Conservation (phyloP, 768 basidiomycete species). For the Pleurotus tuber-regium region DNA sequence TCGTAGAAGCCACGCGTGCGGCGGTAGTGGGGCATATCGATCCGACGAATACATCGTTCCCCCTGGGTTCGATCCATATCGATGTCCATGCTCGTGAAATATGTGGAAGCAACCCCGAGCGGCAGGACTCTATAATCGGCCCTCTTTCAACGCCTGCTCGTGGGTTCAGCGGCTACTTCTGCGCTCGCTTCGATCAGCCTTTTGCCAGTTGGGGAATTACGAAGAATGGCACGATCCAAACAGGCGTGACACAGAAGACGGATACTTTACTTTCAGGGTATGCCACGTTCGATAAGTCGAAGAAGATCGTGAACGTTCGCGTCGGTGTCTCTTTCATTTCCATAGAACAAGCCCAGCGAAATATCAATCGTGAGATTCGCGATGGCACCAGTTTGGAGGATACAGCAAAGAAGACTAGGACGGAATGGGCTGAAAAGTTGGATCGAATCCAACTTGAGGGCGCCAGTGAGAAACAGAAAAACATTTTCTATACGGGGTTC, state of each 20-base stretch:
- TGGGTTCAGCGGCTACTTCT: slow-evolving; percentile 56
- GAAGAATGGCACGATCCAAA: slow-evolving; percentile 37
- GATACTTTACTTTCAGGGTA: slow-evolving; percentile 54
- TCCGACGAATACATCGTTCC: slow-evolving; percentile 46
- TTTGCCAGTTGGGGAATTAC: slow-evolving; percentile 48
- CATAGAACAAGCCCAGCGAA: slow-evolving; percentile 57
- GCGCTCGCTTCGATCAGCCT: slow-evolving; percentile 52
- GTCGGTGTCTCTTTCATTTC: slow-evolving; percentile 78
- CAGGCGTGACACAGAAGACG: slow-evolving; percentile 25
- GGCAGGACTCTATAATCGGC: slow-evolving; percentile 69
- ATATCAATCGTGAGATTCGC: slow-evolving; percentile 48
- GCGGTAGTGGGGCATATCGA: slow-evolving; percentile 54
- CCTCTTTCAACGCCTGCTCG: slow-evolving; percentile 44
- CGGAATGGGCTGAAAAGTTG: slow-evolving; percentile 58
- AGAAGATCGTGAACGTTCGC: slow-evolving; percentile 43
- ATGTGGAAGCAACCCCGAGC: slow-evolving; percentile 62
- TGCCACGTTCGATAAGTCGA: slow-evolving; percentile 37
- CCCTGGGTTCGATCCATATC: slow-evolving; percentile 49
- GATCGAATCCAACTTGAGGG: slow-evolving; percentile 48
- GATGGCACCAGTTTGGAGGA: slow-evolving; percentile 46
- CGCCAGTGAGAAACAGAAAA: slow-evolving; percentile 43
- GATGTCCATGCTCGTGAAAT: slow-evolving; percentile 45
- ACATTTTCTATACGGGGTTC: slow-evolving; percentile 58
- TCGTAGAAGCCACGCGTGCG: slow-evolving; percentile 66
- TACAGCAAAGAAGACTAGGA: slow-evolving; percentile 46